Evolutionary conservation across 2,329 filamentous ascomycete species (phyloP).

Genomic region (Fusarium virguliforme): DNA sequence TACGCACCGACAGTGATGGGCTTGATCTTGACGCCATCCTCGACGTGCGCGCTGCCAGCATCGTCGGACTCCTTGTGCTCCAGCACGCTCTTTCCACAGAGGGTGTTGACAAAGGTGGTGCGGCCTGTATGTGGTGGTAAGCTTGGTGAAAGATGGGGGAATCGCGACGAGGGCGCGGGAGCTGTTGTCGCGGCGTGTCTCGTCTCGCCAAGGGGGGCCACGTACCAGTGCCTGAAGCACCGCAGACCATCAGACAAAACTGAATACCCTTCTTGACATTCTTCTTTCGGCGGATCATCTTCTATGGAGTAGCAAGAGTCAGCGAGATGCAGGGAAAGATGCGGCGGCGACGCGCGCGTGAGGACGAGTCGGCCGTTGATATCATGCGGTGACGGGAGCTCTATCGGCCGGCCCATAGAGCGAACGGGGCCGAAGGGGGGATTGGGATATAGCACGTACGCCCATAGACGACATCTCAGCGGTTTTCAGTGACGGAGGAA

Average conservation of each 20-base stretch:
- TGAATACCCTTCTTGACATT: constrained; percentile 99
- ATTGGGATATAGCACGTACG: constrained; percentile 51
- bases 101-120: constrained; percentile 99
- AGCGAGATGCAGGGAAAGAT: constrained; percentile 46
- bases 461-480: constrained; percentile 55
- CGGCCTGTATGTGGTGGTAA: constrained; percentile 74
- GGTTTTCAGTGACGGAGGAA: constrained; percentile 37
- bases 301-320: constrained; percentile 65
- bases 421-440: constrained; percentile 33
- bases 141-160: constrained; percentile 34
- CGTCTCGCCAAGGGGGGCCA: constrained; percentile 43
- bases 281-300: constrained; percentile 99
- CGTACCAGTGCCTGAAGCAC: constrained; percentile 97
- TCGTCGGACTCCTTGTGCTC: constrained; percentile 95
- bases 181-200: constrained; percentile 35
- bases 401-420: constrained; percentile 40
- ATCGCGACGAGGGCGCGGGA: constrained; percentile 26
- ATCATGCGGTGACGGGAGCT: constrained; percentile 47
- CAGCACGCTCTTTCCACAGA: constrained; percentile 95
- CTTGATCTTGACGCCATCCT: constrained; percentile 99
- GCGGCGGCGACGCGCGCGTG: constrained; percentile 29
- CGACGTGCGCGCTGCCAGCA: constrained; percentile 87
- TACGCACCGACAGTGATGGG: constrained; percentile 91
- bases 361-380: constrained; percentile 26
- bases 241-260: constrained; percentile 99